Evolutionary conservation across 169 alveolate genomes (phyloP).

Genomic region (Babesia sp.): DNA sequence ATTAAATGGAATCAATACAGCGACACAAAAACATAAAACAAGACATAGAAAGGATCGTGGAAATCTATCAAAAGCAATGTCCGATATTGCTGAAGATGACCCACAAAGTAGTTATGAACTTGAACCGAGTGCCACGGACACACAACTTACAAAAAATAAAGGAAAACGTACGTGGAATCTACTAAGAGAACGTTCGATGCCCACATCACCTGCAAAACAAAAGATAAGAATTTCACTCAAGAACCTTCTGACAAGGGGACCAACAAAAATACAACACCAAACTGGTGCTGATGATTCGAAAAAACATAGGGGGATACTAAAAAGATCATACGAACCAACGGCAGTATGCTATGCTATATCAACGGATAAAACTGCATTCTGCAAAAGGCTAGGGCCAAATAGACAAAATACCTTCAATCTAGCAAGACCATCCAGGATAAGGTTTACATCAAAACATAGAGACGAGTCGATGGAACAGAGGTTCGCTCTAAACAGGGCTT

Average conservation of each 20-base stretch:
- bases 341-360: slow-evolving; percentile 53
- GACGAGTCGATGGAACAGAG: background rate
- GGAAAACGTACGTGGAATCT: too few relatives aligned
- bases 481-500: too few relatives aligned
- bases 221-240: too few relatives aligned
- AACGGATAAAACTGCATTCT: slow-evolving; percentile 19
- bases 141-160: too few relatives aligned
- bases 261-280: too few relatives aligned
- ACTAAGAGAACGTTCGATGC: too few relatives aligned
- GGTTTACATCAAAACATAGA: background rate
- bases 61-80: background rate
- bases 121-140: too few relatives aligned
- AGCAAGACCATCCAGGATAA: background rate
- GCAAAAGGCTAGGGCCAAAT: background rate
- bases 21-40: background rate
- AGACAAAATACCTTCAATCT: background rate
- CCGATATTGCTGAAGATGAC: background rate
- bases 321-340: slow-evolving; percentile 25
- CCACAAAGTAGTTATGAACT: too few relatives aligned
- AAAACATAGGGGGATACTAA: background rate
- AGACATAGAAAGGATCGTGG: background rate
- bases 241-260: too few relatives aligned
- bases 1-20: background rate
- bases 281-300: too few relatives aligned
- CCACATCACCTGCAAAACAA: too few relatives aligned